Evolutionary conservation across 2,329 filamentous ascomycete genomes (phyloP), one percentile per base, ranked within the genome.

Genomic region (Fusarium sp.): DNA sequence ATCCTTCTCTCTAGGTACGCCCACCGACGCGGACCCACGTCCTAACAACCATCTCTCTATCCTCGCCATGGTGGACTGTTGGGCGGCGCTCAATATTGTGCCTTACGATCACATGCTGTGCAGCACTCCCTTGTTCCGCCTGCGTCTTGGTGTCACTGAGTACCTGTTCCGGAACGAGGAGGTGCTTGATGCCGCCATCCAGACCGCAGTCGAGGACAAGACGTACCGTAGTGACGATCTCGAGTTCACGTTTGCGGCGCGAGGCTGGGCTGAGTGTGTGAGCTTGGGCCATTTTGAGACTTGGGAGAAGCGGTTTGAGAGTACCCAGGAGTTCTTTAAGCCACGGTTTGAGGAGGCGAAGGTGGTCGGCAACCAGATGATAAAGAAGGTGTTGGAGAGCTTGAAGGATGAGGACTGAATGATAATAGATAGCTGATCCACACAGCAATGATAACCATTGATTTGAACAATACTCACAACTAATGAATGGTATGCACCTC

Each of bases 31-130:
- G 9, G 85, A 69, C 76, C 82, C 71, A 75, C 88, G 94, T 18
- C 94, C 92, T 56, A 99, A 99, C 82, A 99, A 96, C 78, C 97
- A 99, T 81, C 87, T 99, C 31, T 95, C 91, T 78, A 86, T 99
- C 61, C 87, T 99, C 46, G 96, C 95, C 48, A 99, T 99, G 89
- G 97, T 98, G 44, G 96, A 99, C 83, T 98, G 95, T 82, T 99
- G 96, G 96, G 96, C 93, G 78, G 93, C 94, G 72, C 87, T 98
- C 47, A 92, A 91, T 36, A 99, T 98, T 75, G 92, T 97, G 50
- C 96, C 96, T 1, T 99, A 99, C 80, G 95, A 99, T 81, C 97
- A 99, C 84, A 99, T 99, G 95, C 97, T 99, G 73, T 99, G 96
- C 84, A 97, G 94, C 57, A 99, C 96, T 40, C 96, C 96, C 83